phyloP scores from a whole-genome alignment of 768 basidiomycete species.

The Leccinum boreale region DNA sequence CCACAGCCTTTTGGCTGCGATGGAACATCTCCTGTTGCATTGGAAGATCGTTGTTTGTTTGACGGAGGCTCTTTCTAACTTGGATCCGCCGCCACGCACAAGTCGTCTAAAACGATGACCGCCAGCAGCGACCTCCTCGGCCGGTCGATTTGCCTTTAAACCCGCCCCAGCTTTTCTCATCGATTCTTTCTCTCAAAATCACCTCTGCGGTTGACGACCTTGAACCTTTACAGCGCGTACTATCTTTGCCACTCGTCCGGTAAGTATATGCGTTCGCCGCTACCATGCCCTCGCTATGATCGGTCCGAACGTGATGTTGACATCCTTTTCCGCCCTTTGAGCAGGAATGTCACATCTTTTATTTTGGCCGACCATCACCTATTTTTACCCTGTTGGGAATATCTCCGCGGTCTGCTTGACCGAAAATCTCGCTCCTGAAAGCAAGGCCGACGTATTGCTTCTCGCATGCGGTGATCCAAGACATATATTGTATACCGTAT shows the following conservation, averaged over 20 bases:
- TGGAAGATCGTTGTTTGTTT: background rate
- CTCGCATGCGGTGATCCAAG: constrained; percentile 57
- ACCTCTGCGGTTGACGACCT: background rate
- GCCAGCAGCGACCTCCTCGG: background rate
- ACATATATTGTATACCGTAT: constrained; percentile 48
- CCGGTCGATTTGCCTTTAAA: background rate
- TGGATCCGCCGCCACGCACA: background rate
- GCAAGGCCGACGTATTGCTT: constrained; percentile 37
- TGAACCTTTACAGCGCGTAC: background rate
- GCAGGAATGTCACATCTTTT: constrained; percentile 17
- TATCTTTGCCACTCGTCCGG: background rate
- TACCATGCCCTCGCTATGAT: background rate
- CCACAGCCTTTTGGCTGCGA: background rate
- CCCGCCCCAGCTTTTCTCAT: background rate
- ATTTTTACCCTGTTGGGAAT: constrained; percentile 60
- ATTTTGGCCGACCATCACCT: constrained; percentile 25
- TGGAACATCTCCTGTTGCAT: background rate
- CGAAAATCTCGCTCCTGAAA: constrained; percentile 43
- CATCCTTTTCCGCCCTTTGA: background rate
- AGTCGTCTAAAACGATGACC: background rate
- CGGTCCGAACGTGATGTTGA: background rate
- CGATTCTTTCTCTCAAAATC: background rate
- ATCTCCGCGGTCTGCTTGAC: constrained; percentile 52
- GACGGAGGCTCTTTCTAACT: background rate
- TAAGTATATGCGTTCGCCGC: background rate